Percentiles rank a stretch among this genome's conserved stretches.
Conservation (phyloP, 2,329 filamentous ascomycete genomes). For the Fusarium sp. region DNA sequence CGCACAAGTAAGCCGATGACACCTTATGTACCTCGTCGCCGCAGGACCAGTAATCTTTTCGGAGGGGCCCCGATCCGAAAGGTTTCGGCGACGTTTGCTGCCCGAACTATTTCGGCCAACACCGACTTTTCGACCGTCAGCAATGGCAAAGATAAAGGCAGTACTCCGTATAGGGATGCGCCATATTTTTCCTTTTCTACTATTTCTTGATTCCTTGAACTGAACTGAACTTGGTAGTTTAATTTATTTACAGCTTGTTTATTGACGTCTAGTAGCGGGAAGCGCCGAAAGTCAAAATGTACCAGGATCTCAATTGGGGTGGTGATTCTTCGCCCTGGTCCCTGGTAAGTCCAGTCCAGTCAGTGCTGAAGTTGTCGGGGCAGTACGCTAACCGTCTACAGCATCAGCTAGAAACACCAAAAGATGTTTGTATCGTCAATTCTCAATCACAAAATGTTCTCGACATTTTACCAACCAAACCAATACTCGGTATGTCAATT, state of each 20-base stretch:
- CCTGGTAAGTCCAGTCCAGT: conserved; percentile 10
- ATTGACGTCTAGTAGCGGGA: background rate
- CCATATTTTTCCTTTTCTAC: background rate
- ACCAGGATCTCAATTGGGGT: background rate
- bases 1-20: background rate
- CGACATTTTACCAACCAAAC: background rate
- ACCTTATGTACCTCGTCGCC: background rate
- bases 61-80: conserved; percentile 1
- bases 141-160: background rate
- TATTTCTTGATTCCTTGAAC: background rate
- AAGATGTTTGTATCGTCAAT: background rate
- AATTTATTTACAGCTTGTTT: background rate
- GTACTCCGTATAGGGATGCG: no score
- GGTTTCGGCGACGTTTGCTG: conserved; percentile 20
- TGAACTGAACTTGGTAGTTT: background rate
- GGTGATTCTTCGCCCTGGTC: background rate
- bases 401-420: background rate
- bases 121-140: conserved; percentile 22
- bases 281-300: background rate
- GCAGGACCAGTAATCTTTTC: background rate
- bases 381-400: background rate
- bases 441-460: conserved; percentile 3
- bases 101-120: conserved; percentile 29
- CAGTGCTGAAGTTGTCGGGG: background rate
- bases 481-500: background rate